A percentile compares a stretch with the other conserved stretches of the same genome.
Conservation (phyloP, 2,329 filamentous ascomycete genomes). For the Chalaropsis ovoidea region DNA sequence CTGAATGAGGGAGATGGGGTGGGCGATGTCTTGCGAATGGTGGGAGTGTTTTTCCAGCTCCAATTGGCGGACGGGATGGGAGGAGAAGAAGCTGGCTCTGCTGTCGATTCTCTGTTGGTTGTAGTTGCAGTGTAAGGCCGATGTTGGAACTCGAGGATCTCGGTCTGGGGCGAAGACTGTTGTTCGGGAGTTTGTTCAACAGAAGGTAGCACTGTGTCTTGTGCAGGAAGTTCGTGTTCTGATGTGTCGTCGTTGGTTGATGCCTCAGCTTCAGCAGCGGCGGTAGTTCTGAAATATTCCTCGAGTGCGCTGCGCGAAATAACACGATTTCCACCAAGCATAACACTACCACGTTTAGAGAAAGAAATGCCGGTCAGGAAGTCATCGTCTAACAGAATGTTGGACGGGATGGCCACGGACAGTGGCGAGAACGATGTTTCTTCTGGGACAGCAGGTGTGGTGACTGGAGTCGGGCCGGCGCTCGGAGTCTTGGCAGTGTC, state of each 20-base stretch:
- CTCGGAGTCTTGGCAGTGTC: background rate
- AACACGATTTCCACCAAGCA: slow-evolving; percentile 30
- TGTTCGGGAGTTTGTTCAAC: background rate
- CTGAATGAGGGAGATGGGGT: slow-evolving; percentile 23
- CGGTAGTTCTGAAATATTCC: slow-evolving; percentile 16
- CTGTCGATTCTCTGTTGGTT: background rate
- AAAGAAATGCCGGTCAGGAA: slow-evolving; percentile 49
- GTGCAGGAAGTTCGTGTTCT: background rate
- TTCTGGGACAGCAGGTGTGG: background rate
- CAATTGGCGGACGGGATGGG: background rate
- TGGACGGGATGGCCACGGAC: slow-evolving; percentile 47
- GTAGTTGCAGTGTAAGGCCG: background rate
- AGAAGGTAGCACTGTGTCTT: background rate
- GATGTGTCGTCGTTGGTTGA: background rate
- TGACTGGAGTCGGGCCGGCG: background rate
- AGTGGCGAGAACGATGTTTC: slow-evolving; percentile 40
- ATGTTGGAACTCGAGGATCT: too few relatives aligned
- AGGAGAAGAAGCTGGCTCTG: background rate
- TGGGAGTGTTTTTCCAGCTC: slow-evolving; percentile 16
- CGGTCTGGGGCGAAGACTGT: too few relatives aligned
- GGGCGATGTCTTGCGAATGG: slow-evolving; percentile 22
- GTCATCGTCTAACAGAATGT: slow-evolving; percentile 48
- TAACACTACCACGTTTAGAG: slow-evolving; percentile 54
- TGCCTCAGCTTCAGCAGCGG: background rate
- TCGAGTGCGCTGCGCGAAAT: slow-evolving; percentile 22